These are phyloP conservation scores for Colletotrichum viniferum DNA, from an alignment of 2,329 filamentous ascomycete species.

Conservation along the genomic window DNA sequence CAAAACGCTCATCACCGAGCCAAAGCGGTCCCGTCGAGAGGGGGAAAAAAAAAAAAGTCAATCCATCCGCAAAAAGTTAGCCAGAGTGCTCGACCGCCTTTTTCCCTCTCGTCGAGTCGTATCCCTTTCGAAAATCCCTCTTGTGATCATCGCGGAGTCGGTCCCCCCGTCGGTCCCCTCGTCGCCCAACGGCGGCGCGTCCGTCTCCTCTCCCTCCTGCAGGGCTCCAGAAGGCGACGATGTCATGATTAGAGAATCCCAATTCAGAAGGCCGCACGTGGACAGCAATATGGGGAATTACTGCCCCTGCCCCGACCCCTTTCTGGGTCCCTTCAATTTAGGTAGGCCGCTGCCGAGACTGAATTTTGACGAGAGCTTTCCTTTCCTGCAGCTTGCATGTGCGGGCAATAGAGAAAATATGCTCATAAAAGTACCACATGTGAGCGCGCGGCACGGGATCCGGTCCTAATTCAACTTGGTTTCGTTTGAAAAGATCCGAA, in stretches of 20 bases:
- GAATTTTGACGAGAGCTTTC: neutral
- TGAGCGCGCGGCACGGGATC: neutral
- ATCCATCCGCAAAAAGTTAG: neutral
- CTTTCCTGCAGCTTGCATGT: neutral
- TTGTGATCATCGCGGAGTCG: neutral
- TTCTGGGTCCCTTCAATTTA: slow-evolving; percentile 8
- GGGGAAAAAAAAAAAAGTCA: neutral
- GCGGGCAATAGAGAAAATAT: neutral
- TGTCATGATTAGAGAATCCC: neutral
- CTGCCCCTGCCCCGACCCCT: slow-evolving; percentile 2
- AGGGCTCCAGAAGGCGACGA: neutral
- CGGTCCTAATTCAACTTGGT: neutral
- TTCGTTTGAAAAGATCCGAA: neutral
- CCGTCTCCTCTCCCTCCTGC: neutral
- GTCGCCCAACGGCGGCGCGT: neutral
- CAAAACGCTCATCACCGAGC: neutral
- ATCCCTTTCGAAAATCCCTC: neutral
- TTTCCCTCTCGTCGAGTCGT: neutral
- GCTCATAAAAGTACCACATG: neutral
- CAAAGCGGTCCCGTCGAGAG: neutral
- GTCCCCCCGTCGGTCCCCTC: neutral
- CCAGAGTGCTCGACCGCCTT: neutral
- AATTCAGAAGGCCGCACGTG: slow-evolving; percentile 4
- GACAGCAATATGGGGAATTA: neutral
- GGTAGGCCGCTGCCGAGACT: neutral